Conservation (phyloP, 371 early-diverging fungal species). For the Mortierella sp. region DNA sequence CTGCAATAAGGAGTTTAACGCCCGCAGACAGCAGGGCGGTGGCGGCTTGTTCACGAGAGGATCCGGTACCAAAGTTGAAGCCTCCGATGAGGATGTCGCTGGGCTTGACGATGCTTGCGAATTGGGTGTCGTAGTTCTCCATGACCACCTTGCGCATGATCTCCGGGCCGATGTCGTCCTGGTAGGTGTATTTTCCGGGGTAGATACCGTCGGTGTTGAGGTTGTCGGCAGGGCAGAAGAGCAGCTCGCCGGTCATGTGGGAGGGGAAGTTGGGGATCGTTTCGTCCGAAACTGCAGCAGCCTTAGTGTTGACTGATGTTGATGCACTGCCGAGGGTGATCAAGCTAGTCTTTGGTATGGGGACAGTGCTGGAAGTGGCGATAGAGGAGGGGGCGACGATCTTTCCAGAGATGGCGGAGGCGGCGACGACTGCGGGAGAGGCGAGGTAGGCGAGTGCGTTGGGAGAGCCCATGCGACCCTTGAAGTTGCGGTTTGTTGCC, state of each 20-base stretch:
- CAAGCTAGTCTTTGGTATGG: conserved; percentile 23
- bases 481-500: conserved; percentile 97
- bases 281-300: conserved; percentile 32
- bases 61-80: conserved; percentile 97
- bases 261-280: conserved; percentile 81
- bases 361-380: conserved; percentile 10
- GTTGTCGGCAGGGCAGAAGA: conserved; percentile 92
- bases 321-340: conserved; percentile 21
- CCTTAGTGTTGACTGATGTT: conserved; percentile 16
- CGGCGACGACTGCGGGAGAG: conserved; percentile 94
- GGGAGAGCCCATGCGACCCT: conserved; percentile 97
- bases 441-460: conserved; percentile 92
- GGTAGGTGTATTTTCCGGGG: conserved; percentile 96
- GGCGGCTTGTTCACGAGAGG: conserved; percentile 97
- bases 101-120: conserved; percentile 73
- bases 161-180: conserved; percentile 90
- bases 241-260: conserved; percentile 80
- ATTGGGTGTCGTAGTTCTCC: conserved; percentile 96
- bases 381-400: conserved; percentile 77
- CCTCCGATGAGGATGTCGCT: conserved; percentile 91
- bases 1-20: conserved; percentile 87
- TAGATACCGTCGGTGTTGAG: conserved; percentile 98
- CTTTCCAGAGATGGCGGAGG: conserved; percentile 87
- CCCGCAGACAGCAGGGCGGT: conserved; percentile 92
- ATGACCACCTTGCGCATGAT: conserved; percentile 94